These are phyloP conservation scores for Suhomyces panamericanus DNA, from an alignment of 1,139 yeast genomes.

Conservation along the genomic window DNA sequence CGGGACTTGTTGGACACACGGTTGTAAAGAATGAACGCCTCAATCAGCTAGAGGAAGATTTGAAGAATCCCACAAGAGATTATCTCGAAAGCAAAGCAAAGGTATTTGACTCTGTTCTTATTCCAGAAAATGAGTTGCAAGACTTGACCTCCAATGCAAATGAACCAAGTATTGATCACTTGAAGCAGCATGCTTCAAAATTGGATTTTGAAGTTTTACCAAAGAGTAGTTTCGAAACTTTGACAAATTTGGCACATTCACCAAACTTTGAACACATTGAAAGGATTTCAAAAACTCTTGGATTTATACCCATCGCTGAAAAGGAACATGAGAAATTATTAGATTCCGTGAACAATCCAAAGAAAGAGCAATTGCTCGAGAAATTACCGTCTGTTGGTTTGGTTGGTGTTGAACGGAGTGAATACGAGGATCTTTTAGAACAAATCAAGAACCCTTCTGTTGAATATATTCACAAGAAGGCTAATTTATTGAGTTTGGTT, in stretches of 20 bases:
- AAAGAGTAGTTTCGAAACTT: slow-evolving; percentile 9
- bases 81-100: slow-evolving; percentile 22
- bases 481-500: slow-evolving; percentile 4
- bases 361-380: slow-evolving; percentile 10
- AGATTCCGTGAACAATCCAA: slow-evolving; percentile 13
- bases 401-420: slow-evolving; percentile 13
- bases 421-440: slow-evolving; percentile 18
- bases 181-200: slow-evolving; percentile 12
- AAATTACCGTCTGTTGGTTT: slow-evolving; percentile 12
- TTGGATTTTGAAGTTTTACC: slow-evolving; percentile 19
- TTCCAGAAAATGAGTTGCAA: slow-evolving; percentile 23
- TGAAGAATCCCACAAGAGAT: slow-evolving; percentile 21
- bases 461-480: slow-evolving; percentile 16
- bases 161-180: slow-evolving; percentile 13
- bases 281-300: slow-evolving; percentile 15
- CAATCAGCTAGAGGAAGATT: slow-evolving; percentile 11
- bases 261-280: slow-evolving; percentile 31
- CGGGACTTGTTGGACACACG: slow-evolving; percentile 10
- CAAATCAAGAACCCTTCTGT: slow-evolving; percentile 14
- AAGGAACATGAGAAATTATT: slow-evolving; percentile 21
- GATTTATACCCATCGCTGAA: slow-evolving; percentile 8
- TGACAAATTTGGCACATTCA: slow-evolving; percentile 18
- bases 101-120: slow-evolving; percentile 18
- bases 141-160: slow-evolving; percentile 15
- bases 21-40: slow-evolving; percentile 4